Conservation (phyloP, 2,329 filamentous ascomycete species). For the Domatiomyces catenatus region DNA sequence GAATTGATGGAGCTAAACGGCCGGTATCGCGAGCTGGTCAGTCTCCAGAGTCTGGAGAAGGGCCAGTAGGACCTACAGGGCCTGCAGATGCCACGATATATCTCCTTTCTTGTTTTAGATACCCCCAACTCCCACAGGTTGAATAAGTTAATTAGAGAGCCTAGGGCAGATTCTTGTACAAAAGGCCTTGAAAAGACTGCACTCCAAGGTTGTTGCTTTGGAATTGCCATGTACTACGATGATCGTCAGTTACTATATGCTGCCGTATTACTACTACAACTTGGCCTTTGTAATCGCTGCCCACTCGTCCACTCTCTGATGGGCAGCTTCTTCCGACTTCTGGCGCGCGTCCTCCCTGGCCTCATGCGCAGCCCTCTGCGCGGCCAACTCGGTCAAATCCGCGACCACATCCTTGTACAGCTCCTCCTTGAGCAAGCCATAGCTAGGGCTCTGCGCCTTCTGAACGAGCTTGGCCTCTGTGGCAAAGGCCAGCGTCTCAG, state of each 20-base stretch:
- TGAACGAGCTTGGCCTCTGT: slow-evolving; percentile 41
- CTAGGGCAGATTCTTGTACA: too few species aligned
- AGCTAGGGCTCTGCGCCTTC: slow-evolving; percentile 51
- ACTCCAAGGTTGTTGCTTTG: too few species aligned
- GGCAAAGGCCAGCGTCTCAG: slow-evolving; percentile 48
- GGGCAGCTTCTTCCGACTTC: neutral
- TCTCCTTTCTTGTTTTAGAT: neutral
- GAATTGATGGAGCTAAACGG: slow-evolving; percentile 48
- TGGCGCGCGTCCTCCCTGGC: neutral
- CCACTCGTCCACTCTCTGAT: neutral
- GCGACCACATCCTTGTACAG: slow-evolving; percentile 55
- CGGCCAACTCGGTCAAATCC: slow-evolving; percentile 19
- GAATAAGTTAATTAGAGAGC: neutral
- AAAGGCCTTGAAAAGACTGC: too few species aligned
- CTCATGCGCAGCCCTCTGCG: neutral
- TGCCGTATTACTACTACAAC: neutral
- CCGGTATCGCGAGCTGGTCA: slow-evolving; percentile 64
- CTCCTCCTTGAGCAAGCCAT: slow-evolving; percentile 57
- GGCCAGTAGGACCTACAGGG: slow-evolving; percentile 30
- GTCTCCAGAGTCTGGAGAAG: slow-evolving; percentile 62
- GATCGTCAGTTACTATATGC: too few species aligned
- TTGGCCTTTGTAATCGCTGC: neutral
- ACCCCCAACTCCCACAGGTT: neutral
- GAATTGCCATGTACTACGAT: neutral
- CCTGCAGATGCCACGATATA: slow-evolving; percentile 1